phyloP scores from a whole-genome alignment of 768 basidiomycete species.

The Phlegmacium glaucopus region DNA sequence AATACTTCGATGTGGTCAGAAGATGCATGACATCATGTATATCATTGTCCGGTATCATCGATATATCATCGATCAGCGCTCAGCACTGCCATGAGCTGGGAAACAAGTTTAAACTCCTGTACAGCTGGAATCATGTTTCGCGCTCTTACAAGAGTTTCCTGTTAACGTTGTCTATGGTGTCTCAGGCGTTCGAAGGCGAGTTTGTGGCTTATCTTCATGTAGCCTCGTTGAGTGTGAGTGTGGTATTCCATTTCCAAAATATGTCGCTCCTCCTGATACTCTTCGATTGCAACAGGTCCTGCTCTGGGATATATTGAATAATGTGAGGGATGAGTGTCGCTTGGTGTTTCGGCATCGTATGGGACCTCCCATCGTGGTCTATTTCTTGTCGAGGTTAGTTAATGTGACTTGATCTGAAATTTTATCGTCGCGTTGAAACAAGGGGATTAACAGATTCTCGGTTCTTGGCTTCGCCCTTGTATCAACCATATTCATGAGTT shows the following conservation, averaged over 20 bases:
- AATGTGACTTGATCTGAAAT: background rate
- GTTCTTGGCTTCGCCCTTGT: constrained; percentile 5
- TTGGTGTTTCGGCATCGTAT: background rate
- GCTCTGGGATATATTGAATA: constrained; percentile 10
- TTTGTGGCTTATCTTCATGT: constrained; percentile 8
- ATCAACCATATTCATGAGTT: constrained; percentile 7
- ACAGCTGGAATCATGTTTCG: too few relatives aligned
- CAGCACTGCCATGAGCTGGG: too few relatives aligned
- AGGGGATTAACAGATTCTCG: background rate
- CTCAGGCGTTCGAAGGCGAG: background rate
- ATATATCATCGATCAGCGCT: too few relatives aligned
- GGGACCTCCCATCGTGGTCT: constrained; percentile 2
- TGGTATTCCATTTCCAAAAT: background rate
- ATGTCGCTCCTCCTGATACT: background rate
- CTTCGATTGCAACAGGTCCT: constrained; percentile 1
- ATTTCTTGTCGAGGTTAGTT: constrained; percentile 8
- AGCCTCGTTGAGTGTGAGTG: constrained; percentile 4
- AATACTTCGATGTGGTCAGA: too few relatives aligned
- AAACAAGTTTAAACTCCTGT: too few relatives aligned
- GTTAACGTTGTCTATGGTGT: too few relatives aligned
- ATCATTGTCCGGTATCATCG: too few relatives aligned
- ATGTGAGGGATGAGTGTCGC: constrained; percentile 5
- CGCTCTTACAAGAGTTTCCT: too few relatives aligned
- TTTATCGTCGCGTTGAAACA: background rate
- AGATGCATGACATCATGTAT: too few relatives aligned